Evolutionary conservation across 192 early-diverging fungal species (phyloP).

Genomic region (Podila verticillata): DNA sequence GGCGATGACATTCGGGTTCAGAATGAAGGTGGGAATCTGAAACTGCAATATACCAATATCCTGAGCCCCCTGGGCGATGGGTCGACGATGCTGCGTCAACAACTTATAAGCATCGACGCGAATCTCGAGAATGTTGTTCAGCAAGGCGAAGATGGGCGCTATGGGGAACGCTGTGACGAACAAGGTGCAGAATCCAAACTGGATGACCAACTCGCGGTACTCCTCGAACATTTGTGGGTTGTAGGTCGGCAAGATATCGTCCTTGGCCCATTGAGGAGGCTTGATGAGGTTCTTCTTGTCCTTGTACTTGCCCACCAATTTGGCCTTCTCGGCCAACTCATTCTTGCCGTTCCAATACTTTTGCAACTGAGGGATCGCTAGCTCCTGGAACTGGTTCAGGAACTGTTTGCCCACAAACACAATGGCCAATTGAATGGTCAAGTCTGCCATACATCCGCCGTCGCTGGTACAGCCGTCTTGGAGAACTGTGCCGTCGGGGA

Average conservation of each 20-base stretch:
- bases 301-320: constrained; percentile 31
- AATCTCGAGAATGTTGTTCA: constrained; percentile 69
- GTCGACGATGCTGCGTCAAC: constrained; percentile 36
- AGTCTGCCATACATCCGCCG: constrained; percentile 58
- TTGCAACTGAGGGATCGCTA: constrained; percentile 54
- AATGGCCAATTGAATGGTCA: constrained; percentile 69
- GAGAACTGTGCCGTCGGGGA: background rate
- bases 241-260: constrained; percentile 52
- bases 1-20: background rate
- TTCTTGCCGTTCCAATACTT: constrained; percentile 43
- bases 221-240: constrained; percentile 50
- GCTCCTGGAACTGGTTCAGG: constrained; percentile 57
- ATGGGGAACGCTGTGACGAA: constrained; percentile 76
- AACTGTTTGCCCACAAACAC: constrained; percentile 69
- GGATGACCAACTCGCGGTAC: constrained; percentile 61
- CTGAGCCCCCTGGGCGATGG: constrained; percentile 43
- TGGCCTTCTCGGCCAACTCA: constrained; percentile 30
- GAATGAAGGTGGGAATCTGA: constrained; percentile 9
- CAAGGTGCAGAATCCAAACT: constrained; percentile 77
- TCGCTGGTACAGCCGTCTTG: constrained; percentile 3
- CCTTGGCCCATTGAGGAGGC: constrained; percentile 58
- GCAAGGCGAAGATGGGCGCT: constrained; percentile 70
- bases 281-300: constrained; percentile 21
- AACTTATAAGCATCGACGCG: constrained; percentile 64
- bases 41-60: constrained; percentile 49